Base-by-base conservation (phyloP, 2,329 filamentous ascomycete genomes). In the Sporothrix variecibatus region DNA sequence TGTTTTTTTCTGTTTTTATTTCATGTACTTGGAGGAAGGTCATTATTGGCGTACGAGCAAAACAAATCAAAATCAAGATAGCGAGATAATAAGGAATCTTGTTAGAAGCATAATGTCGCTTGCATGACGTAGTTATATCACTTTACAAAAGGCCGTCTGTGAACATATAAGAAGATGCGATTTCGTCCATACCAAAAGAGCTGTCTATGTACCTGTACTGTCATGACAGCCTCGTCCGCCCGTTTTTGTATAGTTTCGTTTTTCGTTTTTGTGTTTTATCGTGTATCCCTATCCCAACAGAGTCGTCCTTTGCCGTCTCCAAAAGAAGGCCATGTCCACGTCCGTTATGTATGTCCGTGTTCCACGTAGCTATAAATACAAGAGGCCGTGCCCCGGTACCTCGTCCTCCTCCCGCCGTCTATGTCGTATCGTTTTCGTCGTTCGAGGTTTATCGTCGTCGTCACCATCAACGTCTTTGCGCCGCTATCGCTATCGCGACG, bases 121-220 rank as follows among this genome's bases (percentile, higher is more conserved):
- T 62, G 8, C 40, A 43, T 15, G 12, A 62, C 58, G 20, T 38
- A 31, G 7, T n/a, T n/a, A n/a, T n/a, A 28, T 15, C 51, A 53
- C 20, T 53, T 23, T 11, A 12, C 23, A 2, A 8, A 12, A 60
- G 56, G 1, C 11, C n/a, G 23, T 12, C 46, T 43, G 11, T 68
- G 26, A 60, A 60, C 56, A 64, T 71, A 51, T 31, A 49, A 72
- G 11, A 73, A 73, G 72, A 73, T 72, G 60, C 62, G 62, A 65
- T 70, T 43, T 72, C 26, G 56, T 28, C 71, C 56, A 8, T 71
- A 40, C 38, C 56, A 60, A 31, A 43, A 51, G 43, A 6, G 60
- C 53, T 60, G 34, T 56, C 67, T 31, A 28, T 26, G 49, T 56
- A 70, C 17, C 17, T 56, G 49, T 26, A 40, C 11, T 38, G 28